A percentile compares a stretch with the other conserved stretches of the same genome.
Evolutionary conservation across 805 yeast genomes (phyloP).

Genomic region (Candida incommunis): DNA sequence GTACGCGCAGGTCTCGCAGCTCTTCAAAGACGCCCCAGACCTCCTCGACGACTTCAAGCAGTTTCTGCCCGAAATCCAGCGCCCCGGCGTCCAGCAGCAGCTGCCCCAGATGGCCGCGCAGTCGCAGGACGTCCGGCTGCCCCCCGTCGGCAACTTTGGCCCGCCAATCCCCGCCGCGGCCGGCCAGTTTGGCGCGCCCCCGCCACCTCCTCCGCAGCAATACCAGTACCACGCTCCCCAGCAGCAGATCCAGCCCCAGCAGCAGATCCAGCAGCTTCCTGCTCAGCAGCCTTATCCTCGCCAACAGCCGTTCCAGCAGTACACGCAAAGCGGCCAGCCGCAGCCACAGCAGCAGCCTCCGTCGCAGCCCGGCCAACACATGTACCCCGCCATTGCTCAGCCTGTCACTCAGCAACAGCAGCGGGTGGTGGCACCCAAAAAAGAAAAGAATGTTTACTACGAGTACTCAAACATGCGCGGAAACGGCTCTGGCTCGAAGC

Average conservation of each 20-base stretch:
- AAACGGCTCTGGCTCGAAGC: not conserved
- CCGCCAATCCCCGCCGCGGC: conserved; percentile 23
- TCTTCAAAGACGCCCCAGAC: conserved; percentile 90
- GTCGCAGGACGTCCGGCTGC: conserved; percentile 39
- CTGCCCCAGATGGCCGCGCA: conserved; percentile 13
- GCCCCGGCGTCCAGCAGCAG: conserved; percentile 6
- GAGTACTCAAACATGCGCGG: conserved; percentile 4
- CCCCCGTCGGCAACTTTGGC: conserved; percentile 82
- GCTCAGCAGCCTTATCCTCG: not conserved
- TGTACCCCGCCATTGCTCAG: not conserved
- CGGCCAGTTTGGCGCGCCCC: not conserved
- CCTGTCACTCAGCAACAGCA: not conserved
- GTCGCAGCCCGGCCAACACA: not conserved
- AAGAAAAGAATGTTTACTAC: not conserved
- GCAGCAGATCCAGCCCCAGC: conserved; percentile 3
- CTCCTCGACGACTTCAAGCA: conserved; percentile 87
- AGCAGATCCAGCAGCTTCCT: not conserved
- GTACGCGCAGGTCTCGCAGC: conserved; percentile 77
- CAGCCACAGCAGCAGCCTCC: not conserved
- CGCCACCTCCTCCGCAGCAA: conserved; percentile 4
- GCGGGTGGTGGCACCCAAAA: not conserved
- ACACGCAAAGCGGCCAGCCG: not conserved
- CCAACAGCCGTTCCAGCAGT: conserved; percentile 1
- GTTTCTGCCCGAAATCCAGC: conserved; percentile 37
- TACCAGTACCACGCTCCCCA: conserved; percentile 3